These are phyloP conservation scores for Geotrichum bryndzae DNA, from an alignment of 1,139 yeast genomes.

Conservation along the genomic window DNA sequence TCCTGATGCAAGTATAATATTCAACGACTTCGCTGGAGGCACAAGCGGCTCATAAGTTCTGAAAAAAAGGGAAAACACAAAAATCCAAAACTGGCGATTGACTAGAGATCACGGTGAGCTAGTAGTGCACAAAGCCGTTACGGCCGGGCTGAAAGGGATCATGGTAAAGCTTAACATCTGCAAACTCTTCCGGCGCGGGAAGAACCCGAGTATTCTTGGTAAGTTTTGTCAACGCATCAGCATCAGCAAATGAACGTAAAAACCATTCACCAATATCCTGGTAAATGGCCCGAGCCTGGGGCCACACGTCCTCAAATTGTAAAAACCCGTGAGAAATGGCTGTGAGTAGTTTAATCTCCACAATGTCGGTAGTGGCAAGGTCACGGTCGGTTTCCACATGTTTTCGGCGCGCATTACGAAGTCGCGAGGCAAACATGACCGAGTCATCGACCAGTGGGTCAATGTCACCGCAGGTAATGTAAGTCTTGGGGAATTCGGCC, in stretches of 20 bases:
- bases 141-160: neutral
- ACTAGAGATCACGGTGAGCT: neutral
- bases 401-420: constrained; percentile 30
- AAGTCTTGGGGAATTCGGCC: constrained; percentile 21
- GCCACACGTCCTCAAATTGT: constrained; percentile 40
- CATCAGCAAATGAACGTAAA: constrained; percentile 19
- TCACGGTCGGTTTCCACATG: neutral
- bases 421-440: constrained; percentile 31
- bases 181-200: neutral
- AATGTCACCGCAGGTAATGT: constrained; percentile 22
- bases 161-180: neutral
- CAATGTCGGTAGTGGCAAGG: constrained; percentile 18
- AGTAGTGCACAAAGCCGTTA: neutral
- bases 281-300: constrained; percentile 32
- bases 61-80: too few species aligned
- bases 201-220: neutral
- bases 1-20: too few species aligned
- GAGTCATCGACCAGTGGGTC: constrained; percentile 24
- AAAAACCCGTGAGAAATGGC: constrained; percentile 44
- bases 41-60: too few species aligned
- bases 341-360: constrained; percentile 32
- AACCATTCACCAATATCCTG: constrained; percentile 21
- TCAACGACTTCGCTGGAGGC: too few species aligned
- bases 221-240: neutral
- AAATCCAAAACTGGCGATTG: neutral